Percentiles rank a stretch among this genome's conserved stretches.
Evolutionary conservation across 352 stramenopile species (phyloP).

Genomic region (Globisporangium acanthophoron): DNA sequence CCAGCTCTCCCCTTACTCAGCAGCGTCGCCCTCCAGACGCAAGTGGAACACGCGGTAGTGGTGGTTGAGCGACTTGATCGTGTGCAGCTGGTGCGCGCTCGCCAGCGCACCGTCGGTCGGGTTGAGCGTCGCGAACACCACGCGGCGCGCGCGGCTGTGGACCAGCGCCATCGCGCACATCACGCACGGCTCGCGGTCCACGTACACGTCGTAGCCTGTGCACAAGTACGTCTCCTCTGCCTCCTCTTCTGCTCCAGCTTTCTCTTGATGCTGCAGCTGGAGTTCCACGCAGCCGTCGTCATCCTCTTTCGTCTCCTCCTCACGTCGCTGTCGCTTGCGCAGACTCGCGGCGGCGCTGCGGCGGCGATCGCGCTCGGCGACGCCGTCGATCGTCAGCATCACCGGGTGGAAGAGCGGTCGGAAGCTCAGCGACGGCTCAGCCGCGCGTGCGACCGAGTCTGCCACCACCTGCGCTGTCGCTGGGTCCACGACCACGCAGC

Average conservation of each 20-base stretch:
- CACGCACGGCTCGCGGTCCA: conserved; percentile 79
- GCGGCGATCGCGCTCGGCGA: conserved; percentile 54
- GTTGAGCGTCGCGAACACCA: conserved; percentile 70
- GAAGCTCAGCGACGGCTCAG: conserved; percentile 26
- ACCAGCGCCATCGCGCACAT: conserved; percentile 90
- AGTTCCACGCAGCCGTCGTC: neutral
- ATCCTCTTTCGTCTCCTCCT: conserved; percentile 3
- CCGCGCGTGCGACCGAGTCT: conserved; percentile 10
- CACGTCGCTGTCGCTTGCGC: conserved; percentile 32
- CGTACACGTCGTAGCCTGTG: conserved; percentile 85
- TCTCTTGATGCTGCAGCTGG: neutral
- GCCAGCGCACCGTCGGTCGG: conserved; percentile 51
- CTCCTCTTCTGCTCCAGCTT: conserved; percentile 1
- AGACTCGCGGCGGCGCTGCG: conserved; percentile 16
- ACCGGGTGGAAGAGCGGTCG: conserved; percentile 55
- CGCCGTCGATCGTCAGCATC: conserved; percentile 60
- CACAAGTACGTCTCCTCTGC: conserved; percentile 77
- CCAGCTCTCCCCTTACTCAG: neutral
- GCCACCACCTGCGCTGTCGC: conserved; percentile 21
- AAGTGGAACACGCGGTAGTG: conserved; percentile 82
- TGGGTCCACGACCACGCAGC: conserved; percentile 56
- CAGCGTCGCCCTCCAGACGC: neutral
- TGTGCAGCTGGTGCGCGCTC: conserved; percentile 65
- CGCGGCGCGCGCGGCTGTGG: conserved; percentile 75
- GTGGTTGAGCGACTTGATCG: conserved; percentile 85